Evolutionary conservation across 139 green algal genomes (phyloP), one percentile per base, ranked within the genome.

Genomic region (Spirogloea muscicola): DNA sequence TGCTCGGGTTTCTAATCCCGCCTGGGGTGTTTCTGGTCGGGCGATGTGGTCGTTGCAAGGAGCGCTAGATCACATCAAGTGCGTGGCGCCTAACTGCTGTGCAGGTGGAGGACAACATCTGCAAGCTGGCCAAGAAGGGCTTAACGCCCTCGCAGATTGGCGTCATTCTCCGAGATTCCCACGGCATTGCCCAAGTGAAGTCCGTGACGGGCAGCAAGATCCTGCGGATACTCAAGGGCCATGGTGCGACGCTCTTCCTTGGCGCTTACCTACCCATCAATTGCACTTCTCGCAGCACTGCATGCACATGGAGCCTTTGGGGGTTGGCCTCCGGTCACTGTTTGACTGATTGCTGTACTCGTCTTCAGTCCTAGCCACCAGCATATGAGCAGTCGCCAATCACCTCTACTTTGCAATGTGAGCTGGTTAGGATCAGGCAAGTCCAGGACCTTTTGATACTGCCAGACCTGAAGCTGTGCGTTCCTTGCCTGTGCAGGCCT

Each of bases 81-180:
- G 44, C 33, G 52, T 63, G 29, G 9, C 7, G 10, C 10, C 52
- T 21, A n/a, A n/a, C n/a, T n/a, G n/a, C n/a, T n/a, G 27, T 58
- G 5, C 70, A 81, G 73, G 74, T 82, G 36, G 67, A 77, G 21
- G 92, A 96, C 16, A 83, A 90, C 59, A 98, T 98, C 84, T 90
- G 71, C 87, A 98, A 98, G 89, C 84, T 97, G 49, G 92, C 95
- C 37, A 96, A 94, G 87, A 99, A 99, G 90, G 95, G 95, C 70
- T 83, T 95, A 79, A 97, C 93, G 9, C 95, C 94, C 64, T 97
- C 91, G 18, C 88, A 95, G 86, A 99, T 99, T 61, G 95, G 95
- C 72, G 90, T 98, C 38, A 74, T 96, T 46, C 88, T 99, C 62
- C 89, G 95, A 83, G 95, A 99, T 84, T 86, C 86, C 39, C 88